Evolutionary conservation across 805 yeast species (phyloP), one percentile per base, ranked within the genome.

Genomic region (Starmerella stellata): DNA sequence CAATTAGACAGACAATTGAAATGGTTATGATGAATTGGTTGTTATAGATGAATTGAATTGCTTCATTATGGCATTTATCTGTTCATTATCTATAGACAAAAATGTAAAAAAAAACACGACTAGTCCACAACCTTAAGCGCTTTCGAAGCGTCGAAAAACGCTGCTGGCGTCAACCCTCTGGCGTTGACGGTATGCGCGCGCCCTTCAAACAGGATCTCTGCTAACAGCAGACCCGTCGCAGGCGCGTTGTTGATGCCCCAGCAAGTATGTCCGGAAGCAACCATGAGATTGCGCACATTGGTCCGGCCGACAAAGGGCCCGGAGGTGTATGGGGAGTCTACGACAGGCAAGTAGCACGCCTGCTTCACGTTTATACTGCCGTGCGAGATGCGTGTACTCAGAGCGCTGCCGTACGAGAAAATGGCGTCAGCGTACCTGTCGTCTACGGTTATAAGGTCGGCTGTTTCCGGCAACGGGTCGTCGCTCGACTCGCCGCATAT

Each of bases 171-270:
- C 38, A 90, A 65, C 4, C 85, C 78, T 24, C 75, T 66, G 21
- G 85, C 71, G 54, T 78, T 81, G 20, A 94, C 90, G 42, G 81
- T 70, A 28, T 59, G 65, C 7, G 78, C 77, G 46, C 70, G 72
- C 11, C 95, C 96, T 37, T 87, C 95, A 34, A 87, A 57, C 34
- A 87, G 57, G 39, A 87, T 52, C 59, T 87, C 96, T 46, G 93
- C 74, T 75, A 87, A 69, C 29, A 90, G 68, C 53, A 81, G 74
- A n/a, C 98, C 98, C 0, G 95, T 85, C 3, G 79, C 95, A 1
- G 95, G 95, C 0, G 95, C 95, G 58, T 90, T 87, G 61, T 87
- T 90, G 45, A 87, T 90, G 18, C 98, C 98, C 98, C 98, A 87
- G 60, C 96, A 90, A 14, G 94, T 78, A 58, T 87, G 98, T 0